Evolutionary conservation across 805 yeast species (phyloP), one percentile per base, ranked within the genome.

Genomic region (Schwanniomyces polymorphus): DNA sequence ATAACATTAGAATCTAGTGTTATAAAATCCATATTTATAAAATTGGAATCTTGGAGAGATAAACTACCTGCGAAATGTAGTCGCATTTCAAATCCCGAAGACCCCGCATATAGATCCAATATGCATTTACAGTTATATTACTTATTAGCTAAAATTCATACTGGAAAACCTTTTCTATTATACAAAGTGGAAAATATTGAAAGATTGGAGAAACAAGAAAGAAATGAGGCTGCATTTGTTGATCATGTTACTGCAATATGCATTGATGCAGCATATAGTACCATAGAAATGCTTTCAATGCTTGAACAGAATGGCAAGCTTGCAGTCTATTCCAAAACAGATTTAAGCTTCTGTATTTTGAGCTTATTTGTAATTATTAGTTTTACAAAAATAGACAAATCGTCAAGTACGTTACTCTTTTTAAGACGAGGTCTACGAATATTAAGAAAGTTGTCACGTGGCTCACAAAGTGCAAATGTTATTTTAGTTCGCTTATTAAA

Each of bases 161-260:
- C 50, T 28, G 56, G 56, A 5, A 52, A 52, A 28, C 56, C 56
- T 14, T 50, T 52, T 38, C 38, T 52, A 14, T 38, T 50, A n/a
- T 52, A 48, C 37, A 51, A 52, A 26, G 47, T 52, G 18, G 56
- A 52, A 16, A 52, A 52, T 28, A 29, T 18, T 29, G 16, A 37
- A n/a, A 18, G 38, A 21, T 40, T 27, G 29, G 47, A 42, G n/a
- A 29, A 28, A 12, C 8, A 7, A 7, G 9, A 9, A 7, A 26
- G 27, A 7, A 44, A 43, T 17, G 52, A 52, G 28, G 40, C 45
- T 8, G 43, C 51, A 9, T 50, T 52, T 38, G 48, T 52, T 6
- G 53, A 52, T 38, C 52, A 50, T 33, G 34, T 52, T 31, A 45
- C 56, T 7, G 48, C 54, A 2, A 44, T 52, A 9, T 52, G 56